A percentile compares a stretch with the other conserved stretches of the same genome.
Evolutionary conservation across 2,329 filamentous ascomycete genomes (phyloP).

Genomic region (Xylariales sp.): DNA sequence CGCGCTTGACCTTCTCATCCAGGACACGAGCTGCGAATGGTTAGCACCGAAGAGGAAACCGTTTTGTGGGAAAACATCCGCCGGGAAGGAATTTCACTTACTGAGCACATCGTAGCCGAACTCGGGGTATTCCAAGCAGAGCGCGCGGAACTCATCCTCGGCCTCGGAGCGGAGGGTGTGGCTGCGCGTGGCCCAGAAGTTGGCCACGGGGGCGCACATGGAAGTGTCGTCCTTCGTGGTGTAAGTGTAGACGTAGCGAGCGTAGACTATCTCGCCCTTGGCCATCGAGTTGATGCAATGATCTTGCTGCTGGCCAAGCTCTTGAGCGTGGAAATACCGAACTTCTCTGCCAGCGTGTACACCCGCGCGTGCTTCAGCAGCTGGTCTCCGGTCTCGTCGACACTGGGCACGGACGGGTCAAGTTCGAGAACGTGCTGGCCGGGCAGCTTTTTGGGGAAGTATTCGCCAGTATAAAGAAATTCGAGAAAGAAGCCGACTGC

Average conservation of each 20-base stretch:
- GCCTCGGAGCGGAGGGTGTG: constrained; percentile 83
- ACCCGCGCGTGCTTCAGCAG: constrained; percentile 85
- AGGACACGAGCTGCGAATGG: constrained; percentile 51
- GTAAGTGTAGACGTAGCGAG: constrained; percentile 82
- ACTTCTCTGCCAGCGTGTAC: constrained; percentile 82
- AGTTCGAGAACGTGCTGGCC: constrained; percentile 65
- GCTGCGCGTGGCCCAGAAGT: constrained; percentile 80
- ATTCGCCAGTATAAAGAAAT: constrained; percentile 80
- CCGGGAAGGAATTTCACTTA: too few species aligned
- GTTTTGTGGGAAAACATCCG: neutral
- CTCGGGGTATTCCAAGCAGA: constrained; percentile 86
- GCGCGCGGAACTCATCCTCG: constrained; percentile 75
- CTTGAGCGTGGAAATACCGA: constrained; percentile 65
- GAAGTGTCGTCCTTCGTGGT: constrained; percentile 64
- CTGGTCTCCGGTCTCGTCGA: constrained; percentile 76
- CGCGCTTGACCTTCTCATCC: constrained; percentile 63
- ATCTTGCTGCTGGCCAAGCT: constrained; percentile 83
- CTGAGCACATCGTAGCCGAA: constrained; percentile 91
- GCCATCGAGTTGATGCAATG: constrained; percentile 86
- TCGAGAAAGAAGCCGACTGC: constrained; percentile 77
- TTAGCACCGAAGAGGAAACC: constrained; percentile 13
- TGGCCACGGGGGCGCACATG: constrained; percentile 79
- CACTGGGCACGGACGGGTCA: constrained; percentile 58
- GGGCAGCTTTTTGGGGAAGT: constrained; percentile 69
- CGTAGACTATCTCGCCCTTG: constrained; percentile 86